A percentile compares a stretch with the other conserved stretches of the same genome.
Evolutionary conservation across 768 basidiomycete genomes (phyloP).

Genomic region (Chlorophyllum brunneum): DNA sequence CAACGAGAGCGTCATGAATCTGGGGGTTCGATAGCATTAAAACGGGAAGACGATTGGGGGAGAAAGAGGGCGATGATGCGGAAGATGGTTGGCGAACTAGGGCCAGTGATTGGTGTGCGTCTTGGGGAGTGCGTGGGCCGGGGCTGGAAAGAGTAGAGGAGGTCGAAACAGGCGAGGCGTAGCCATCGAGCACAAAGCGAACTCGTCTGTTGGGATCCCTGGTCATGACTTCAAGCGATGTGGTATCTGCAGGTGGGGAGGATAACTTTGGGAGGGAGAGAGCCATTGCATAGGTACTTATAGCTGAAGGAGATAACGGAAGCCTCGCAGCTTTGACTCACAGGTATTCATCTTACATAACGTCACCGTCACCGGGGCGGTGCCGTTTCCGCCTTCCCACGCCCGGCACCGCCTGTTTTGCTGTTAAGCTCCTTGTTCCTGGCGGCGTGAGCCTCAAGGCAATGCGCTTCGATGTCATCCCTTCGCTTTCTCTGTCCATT

Average conservation of each 20-base stretch:
- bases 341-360: background rate
- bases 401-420: background rate
- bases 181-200: background rate
- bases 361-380: background rate
- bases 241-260: too few species aligned
- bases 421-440: background rate
- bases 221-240: too few species aligned
- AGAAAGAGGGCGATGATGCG: background rate
- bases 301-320: too few species aligned
- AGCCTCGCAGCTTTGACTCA: background rate
- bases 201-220: constrained; percentile 5
- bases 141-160: constrained; percentile 8
- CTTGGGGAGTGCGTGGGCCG: constrained; percentile 3
- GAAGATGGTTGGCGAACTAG: background rate
- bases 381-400: background rate
- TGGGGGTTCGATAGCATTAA: background rate
- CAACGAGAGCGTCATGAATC: background rate
- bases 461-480: constrained; percentile 1
- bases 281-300: too few species aligned
- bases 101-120: background rate
- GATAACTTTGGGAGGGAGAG: too few species aligned
- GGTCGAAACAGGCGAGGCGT: constrained; percentile 1
- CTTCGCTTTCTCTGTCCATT: too few species aligned
- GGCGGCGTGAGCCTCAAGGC: constrained; percentile 7
- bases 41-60: background rate